Conservation (phyloP, 805 yeast species). For the Isabelozyma rhagii region DNA sequence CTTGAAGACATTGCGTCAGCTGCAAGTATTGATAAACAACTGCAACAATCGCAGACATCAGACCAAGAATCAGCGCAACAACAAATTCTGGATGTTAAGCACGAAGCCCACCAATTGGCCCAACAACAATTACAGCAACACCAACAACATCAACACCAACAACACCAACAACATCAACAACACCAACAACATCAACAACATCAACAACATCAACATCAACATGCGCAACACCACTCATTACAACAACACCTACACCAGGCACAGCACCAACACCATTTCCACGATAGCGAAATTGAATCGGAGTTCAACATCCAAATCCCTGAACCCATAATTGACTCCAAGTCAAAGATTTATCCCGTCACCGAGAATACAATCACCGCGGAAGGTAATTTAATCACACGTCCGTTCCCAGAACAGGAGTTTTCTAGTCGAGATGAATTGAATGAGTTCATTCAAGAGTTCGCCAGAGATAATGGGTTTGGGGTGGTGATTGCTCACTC, state of each 20-base stretch:
- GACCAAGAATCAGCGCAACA: slow-evolving; percentile 4
- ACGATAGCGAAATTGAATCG: slow-evolving; percentile 26
- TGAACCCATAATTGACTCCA: slow-evolving; percentile 41
- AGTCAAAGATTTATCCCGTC: slow-evolving; percentile 42
- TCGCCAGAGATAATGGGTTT: slow-evolving; percentile 56
- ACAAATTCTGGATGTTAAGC: slow-evolving; percentile 4
- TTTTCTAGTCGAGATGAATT: slow-evolving; percentile 49
- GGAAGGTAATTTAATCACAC: slow-evolving; percentile 50
- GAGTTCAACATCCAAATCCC: slow-evolving; percentile 46
- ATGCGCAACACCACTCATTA: slow-evolving; percentile 7
- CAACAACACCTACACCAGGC: slow-evolving; percentile 18
- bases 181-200: slow-evolving; percentile 11
- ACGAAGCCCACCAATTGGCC: slow-evolving; percentile 6
- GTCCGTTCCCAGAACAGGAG: slow-evolving; percentile 52
- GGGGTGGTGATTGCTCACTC: slow-evolving; percentile 61
- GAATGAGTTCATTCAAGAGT: slow-evolving; percentile 52
- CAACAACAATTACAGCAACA: slow-evolving; percentile 5
- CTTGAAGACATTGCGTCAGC: slow-evolving; percentile 30
- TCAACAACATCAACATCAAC: slow-evolving; percentile 11
- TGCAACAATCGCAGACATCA: slow-evolving; percentile 3
- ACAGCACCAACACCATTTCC: slow-evolving; percentile 9
- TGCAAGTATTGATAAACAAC: slow-evolving; percentile 12
- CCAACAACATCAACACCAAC: slow-evolving; percentile 10
- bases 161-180: slow-evolving; percentile 9
- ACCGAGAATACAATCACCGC: slow-evolving; percentile 45